Conservation (phyloP, 2,329 filamentous ascomycete species). For the Metarhizium humberi region DNA sequence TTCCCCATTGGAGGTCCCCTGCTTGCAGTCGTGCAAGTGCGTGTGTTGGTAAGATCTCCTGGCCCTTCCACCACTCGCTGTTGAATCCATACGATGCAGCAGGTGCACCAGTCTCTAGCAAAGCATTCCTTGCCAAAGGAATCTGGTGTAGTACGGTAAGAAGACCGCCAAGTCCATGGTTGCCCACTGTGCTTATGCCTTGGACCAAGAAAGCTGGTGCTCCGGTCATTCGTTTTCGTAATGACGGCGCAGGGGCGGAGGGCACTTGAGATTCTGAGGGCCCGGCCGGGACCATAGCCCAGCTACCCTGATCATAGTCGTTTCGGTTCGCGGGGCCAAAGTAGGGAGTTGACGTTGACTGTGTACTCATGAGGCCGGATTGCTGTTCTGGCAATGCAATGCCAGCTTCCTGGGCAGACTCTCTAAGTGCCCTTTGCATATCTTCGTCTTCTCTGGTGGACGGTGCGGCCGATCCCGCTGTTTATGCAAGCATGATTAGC, state of each 20-base stretch:
- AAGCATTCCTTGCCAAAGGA: slow-evolving; percentile 45
- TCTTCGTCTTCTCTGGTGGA: slow-evolving; percentile 43
- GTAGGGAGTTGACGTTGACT: slow-evolving; percentile 26
- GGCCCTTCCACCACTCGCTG: slow-evolving; percentile 53
- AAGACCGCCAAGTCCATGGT: slow-evolving; percentile 41
- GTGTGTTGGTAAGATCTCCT: slow-evolving; percentile 34
- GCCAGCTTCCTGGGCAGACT: slow-evolving; percentile 45
- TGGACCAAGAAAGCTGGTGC: slow-evolving; percentile 43
- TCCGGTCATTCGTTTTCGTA: slow-evolving; percentile 29
- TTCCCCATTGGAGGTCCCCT: slow-evolving; percentile 20
- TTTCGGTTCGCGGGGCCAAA: slow-evolving; percentile 52
- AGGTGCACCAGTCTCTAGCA: slow-evolving; percentile 34
- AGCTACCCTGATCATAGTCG: slow-evolving; percentile 45
- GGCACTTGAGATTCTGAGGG: slow-evolving; percentile 14
- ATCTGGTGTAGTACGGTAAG: slow-evolving; percentile 53
- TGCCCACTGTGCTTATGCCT: slow-evolving; percentile 20
- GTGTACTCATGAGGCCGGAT: slow-evolving; percentile 35
- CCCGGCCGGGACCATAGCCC: slow-evolving; percentile 46
- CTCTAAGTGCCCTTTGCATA: slow-evolving; percentile 45
- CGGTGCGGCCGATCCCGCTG: slow-evolving; percentile 21
- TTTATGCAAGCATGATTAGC: slow-evolving; percentile 10
- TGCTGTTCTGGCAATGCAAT: slow-evolving; percentile 36
- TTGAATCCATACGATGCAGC: slow-evolving; percentile 43
- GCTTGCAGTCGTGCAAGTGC: slow-evolving; percentile 23
- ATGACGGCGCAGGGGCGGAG: slow-evolving; percentile 24